These are phyloP conservation scores for Puccinia coronata DNA, from an alignment of 1,284 basidiomycete genomes.

Conservation along the genomic window DNA sequence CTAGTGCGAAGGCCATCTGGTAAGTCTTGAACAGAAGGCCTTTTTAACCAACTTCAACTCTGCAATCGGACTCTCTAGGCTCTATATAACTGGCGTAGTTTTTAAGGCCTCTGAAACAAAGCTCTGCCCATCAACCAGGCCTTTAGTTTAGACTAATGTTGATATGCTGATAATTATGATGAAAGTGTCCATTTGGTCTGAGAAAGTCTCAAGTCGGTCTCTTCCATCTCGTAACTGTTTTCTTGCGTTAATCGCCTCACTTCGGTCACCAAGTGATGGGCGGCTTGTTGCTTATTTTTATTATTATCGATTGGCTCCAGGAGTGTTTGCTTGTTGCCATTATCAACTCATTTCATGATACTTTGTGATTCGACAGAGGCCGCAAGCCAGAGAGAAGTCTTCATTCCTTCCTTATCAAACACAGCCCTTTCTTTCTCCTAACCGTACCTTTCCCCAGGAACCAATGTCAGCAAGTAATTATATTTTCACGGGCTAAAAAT, in stretches of 20 bases:
- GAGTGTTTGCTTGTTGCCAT: conserved; percentile 1
- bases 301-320: conserved; percentile 15
- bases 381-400: neutral
- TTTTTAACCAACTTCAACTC: no score
- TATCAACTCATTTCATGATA: neutral
- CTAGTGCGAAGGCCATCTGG: no score
- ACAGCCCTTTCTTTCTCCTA: neutral
- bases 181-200: conserved; percentile 2
- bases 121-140: no score
- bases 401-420: neutral
- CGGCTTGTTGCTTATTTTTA: neutral
- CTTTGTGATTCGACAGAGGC: neutral
- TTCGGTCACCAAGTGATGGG: conserved; percentile 25
- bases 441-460: neutral
- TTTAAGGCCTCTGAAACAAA: no score
- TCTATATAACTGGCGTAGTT: no score
- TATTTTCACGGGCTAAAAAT: neutral
- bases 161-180: no score
- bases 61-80: no score
- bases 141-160: no score
- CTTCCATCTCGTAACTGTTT: neutral
- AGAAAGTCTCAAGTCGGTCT: neutral
- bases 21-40: no score
- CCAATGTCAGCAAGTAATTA: neutral
- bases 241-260: neutral